Evolutionary conservation across 768 basidiomycete species (phyloP), one percentile per base, ranked within the genome.

Genomic region (Boletus coccyginus): DNA sequence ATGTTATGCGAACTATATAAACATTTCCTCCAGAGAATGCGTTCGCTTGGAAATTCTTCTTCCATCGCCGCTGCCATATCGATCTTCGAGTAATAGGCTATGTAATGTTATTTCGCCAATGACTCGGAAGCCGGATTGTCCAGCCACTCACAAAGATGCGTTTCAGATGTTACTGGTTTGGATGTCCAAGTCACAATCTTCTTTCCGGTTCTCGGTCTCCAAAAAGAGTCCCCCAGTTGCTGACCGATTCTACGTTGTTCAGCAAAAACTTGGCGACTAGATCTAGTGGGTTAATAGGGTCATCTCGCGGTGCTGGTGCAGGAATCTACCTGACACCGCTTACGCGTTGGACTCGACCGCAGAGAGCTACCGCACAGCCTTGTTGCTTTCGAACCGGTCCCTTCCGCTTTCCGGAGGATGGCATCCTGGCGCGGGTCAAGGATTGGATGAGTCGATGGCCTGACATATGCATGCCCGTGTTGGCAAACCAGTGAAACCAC

Each of bases 31-130:
- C n/a, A n/a, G n/a, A 9, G 39, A 41, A 19, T n/a, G 39, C 1
- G 14, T 10, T 45, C 39, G 65, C 64, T 66, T 63, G 66, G 56
- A 55, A 54, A 65, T 48, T n/a, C 1, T 13, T 12, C 3, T 21
- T 43, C n/a, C 17, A 44, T 42, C 8, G 7, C 8, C 48, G 58
- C 46, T 2, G 17, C n/a, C n/a, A n/a, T 16, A 52, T 29, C 7
- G 31, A 39, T 14, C 42, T 40, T 31, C 33, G 27, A 27, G 27
- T 27, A 4, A 27, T 27, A 27, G 27, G 27, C 12, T 17, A 13
- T 13, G 32, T 12, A 32, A 36, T 24, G 40, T 43, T 11, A 44
- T 35, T 51, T 45, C 36, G 29, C 39, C 36, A 29, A 44, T 31
- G n/a, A n/a, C n/a, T n/a, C n/a, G n/a, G n/a, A 27, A 36, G 43